Base-by-base conservation (phyloP, 306 rosid species). In the Gastrolobium villosum region DNA sequence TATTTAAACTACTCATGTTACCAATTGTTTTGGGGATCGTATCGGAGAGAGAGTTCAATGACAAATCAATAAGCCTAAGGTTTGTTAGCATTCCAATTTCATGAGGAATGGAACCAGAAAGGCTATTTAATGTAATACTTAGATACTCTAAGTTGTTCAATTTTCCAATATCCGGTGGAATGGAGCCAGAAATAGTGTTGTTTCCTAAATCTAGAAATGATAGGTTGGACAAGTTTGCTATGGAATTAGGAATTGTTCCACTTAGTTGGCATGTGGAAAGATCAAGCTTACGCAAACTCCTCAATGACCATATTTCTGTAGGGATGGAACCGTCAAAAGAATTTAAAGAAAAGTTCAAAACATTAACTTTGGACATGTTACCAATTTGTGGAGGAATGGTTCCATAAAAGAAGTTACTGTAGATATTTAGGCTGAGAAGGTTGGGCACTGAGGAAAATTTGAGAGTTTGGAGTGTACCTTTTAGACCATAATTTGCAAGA, bases 31-130 rank as follows among this genome's bases (percentile, higher is more conserved):
- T 0, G 10, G 86, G 86, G 15, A 83, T 56, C 10, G 30, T 2
- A 31, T 77, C 83, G 7, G 4, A 14, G 5, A 65, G 30, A 46
- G 4, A 1, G 52, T 83, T 83, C 1, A 0, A 0, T 9, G 50
- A 30, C 37, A 84, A 56, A 14, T 74, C 81, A 30, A 79, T 2
- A 4, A 0, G 0, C 1, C 0, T 0, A 9, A 84, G 65, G 5
- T 69, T 78, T 20, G 75, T 54, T 45, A 84, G 10, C 78, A 40
- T 59, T 34, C 87, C 87, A 67, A 79, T 79, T 79, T 74, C 81
- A 26, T 3, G 34, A 0, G 84, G 82, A 54, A 79, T 79, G 4
- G 45, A 6, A 75, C 84, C 87, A 30, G 2, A 11, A 8, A 72
- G 56, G 0, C 4, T 5, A 44, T 10, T 66, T 0, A 0, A 0